Conservation (phyloP, 306 rosid genomes). For the Quercus aquifolioides region DNA sequence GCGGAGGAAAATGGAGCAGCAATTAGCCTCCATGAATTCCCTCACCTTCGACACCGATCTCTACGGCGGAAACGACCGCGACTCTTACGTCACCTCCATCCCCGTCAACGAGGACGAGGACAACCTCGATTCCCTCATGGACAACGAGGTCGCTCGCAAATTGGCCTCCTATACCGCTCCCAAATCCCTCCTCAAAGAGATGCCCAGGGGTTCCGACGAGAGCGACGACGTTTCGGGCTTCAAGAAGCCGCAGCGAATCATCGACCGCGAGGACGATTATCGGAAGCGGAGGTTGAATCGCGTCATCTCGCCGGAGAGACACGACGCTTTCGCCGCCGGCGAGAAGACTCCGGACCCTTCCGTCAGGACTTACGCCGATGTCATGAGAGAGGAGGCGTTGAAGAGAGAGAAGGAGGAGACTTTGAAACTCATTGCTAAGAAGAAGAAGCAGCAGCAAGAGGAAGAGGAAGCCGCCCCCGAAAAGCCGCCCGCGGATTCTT, state of each 20-base stretch:
- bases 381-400: slow-evolving; percentile 64
- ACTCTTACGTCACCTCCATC: slow-evolving; percentile 51
- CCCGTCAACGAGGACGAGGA: slow-evolving; percentile 71
- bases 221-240: slow-evolving; percentile 44
- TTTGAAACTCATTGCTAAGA: slow-evolving; percentile 43
- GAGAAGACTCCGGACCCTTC: slow-evolving; percentile 72
- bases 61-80: slow-evolving; percentile 50
- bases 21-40: slow-evolving; percentile 53
- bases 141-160: slow-evolving; percentile 51
- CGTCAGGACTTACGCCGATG: slow-evolving; percentile 60
- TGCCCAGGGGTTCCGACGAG: slow-evolving; percentile 43
- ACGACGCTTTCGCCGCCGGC: slow-evolving; percentile 61
- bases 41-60: slow-evolving; percentile 58
- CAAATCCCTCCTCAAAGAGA: slow-evolving; percentile 53
- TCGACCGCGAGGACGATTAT: slow-evolving; percentile 67
- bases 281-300: slow-evolving; percentile 52
- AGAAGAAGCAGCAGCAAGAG: slow-evolving; percentile 68
- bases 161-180: slow-evolving; percentile 67
- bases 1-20: slow-evolving; percentile 59
- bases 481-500: not conserved
- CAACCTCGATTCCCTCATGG: slow-evolving; percentile 34
- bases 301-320: slow-evolving; percentile 62
- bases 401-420: slow-evolving; percentile 73
- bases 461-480: slow-evolving; percentile 30
- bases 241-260: slow-evolving; percentile 49